Base-by-base conservation (phyloP, 768 basidiomycete species). In the Tephrocybe sp. region DNA sequence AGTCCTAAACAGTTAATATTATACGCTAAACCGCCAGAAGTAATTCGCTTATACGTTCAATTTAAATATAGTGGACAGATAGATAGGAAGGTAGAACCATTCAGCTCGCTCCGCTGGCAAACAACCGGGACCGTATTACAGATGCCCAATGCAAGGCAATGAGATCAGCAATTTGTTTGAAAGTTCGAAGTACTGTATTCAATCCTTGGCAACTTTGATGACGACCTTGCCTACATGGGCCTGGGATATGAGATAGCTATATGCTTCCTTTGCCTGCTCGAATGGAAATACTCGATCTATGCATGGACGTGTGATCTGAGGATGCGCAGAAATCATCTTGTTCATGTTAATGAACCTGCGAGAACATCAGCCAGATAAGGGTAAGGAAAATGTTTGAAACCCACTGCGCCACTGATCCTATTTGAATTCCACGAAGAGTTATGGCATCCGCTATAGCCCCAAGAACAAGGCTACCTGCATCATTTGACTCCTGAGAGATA, bases 161-260 rank as follows among this genome's bases (percentile, higher is more conserved):
- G 6, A 5, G 5, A 5, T 30, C 28, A 5, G 28, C 28, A 5
- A 30, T 30, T 30, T 30, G 11, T 30, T 30, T 11, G 6, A 30
- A 11, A 30, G 6, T 30, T 11, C 11, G 11, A n/a, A n/a, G n/a
- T 11, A 11, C 28, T 5, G 28, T 11, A 5, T 32, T 55, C 40
- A 55, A 53, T 48, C 43, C 10, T 38, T 48, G 7, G 52, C 48
- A 21, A 83, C 74, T 65, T 73, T 74, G 53, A 84, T 78, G 15
- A 80, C 78, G 14, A 84, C 73, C 66, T 86, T 85, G 14, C 84
- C 85, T 18, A 84, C 76, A 61, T 85, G 81, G 51, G 73, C 71
- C 53, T 83, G 81, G 1, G 73, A 76, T 52, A 75, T 69, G 48
- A 83, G 68, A 59, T 83, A 73, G 39, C 68, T 65, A 61, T 79